Evolutionary conservation across 345 rosid genomes (phyloP), one percentile per base, ranked within the genome.

Genomic region (Leavenworthia alabamica): DNA sequence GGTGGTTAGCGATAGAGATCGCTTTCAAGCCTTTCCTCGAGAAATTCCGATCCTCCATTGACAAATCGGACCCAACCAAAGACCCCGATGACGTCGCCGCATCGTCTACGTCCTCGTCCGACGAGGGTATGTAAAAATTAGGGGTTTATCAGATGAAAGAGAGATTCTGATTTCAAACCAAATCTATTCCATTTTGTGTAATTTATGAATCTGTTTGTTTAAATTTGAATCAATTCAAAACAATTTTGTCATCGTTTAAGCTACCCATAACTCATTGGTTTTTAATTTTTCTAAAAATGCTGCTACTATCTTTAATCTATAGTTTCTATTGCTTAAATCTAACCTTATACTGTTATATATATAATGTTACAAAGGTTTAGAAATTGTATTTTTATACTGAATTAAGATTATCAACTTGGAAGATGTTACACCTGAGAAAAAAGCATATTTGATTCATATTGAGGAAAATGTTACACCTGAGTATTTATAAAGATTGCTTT

Each of bases 1-100:
- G 96, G 7, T 91, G 96, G 96, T 60, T 90, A 40, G 88, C 97
- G 1, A 79, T 91, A 19, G 94, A 86, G 81, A 71, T 91, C 55
- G 96, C 86, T 31, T 80, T 88, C 70, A 91, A 86, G 78, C 92
- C 95, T 8, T 61, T 86, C 65, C 84, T 91, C 71, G 86, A 80
- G 56, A 83, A 75, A 61, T 53, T 74, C 45, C 86, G 96, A 39
- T 75, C 83, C 37, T 86, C 94, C 40, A 80, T 84, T 73, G 88
- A 84, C 76, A 79, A 83, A 64, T 75, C 90, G 23, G 84, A 91
- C 31, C 90, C 92, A 11, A 24, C 73, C 35, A 78, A 61, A 54
- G 97, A 90, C 15, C 91, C 89, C 5, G 97, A 88, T 56, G 91
- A 74, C 39, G 68, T 13, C 14, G 39, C 15, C 10, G 27, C 62